phyloP scores from a whole-genome alignment of 2,329 filamentous ascomycete species.

The Ophiostoma pallidulum region DNA sequence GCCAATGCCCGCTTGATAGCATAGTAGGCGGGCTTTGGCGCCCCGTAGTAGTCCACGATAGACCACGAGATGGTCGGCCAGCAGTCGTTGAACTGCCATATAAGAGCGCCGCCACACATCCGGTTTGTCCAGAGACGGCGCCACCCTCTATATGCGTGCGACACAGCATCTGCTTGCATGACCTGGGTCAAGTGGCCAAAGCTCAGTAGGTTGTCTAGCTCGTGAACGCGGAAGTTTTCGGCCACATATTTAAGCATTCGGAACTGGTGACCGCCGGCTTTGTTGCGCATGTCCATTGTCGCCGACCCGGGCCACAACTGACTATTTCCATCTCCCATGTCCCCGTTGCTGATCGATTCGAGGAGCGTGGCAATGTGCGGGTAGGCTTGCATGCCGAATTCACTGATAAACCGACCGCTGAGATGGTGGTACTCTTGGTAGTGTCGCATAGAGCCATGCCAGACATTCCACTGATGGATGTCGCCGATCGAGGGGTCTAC shows the following conservation, averaged over 20 bases:
- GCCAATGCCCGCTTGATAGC: conserved; percentile 44
- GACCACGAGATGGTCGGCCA: conserved; percentile 60
- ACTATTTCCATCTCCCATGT: conserved; percentile 27
- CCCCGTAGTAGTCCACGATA: conserved; percentile 52
- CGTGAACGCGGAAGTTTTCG: conserved; percentile 53
- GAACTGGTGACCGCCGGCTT: conserved; percentile 64
- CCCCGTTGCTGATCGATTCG: conserved; percentile 67
- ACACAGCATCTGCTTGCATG: conserved; percentile 40
- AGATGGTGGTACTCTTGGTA: conserved; percentile 67
- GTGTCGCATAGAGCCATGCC: conserved; percentile 56
- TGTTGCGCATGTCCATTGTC: conserved; percentile 75
- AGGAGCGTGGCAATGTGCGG: conserved; percentile 64
- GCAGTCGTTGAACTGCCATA: conserved; percentile 64
- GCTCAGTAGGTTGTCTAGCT: background rate
- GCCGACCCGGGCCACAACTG: conserved; percentile 65
- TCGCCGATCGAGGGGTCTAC: conserved; percentile 63
- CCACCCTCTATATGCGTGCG: conserved; percentile 41
- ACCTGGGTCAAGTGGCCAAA: conserved; percentile 30
- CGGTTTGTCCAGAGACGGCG: conserved; percentile 42
- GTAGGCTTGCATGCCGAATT: conserved; percentile 78
- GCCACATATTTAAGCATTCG: conserved; percentile 61
- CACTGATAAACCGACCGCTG: conserved; percentile 64
- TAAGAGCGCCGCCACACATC: conserved; percentile 57
- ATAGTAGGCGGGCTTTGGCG: conserved; percentile 52
- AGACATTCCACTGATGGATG: conserved; percentile 74